These are phyloP conservation scores for Solanum peruvianum DNA, from an alignment of 257 asterid species.

Conservation along the genomic window DNA sequence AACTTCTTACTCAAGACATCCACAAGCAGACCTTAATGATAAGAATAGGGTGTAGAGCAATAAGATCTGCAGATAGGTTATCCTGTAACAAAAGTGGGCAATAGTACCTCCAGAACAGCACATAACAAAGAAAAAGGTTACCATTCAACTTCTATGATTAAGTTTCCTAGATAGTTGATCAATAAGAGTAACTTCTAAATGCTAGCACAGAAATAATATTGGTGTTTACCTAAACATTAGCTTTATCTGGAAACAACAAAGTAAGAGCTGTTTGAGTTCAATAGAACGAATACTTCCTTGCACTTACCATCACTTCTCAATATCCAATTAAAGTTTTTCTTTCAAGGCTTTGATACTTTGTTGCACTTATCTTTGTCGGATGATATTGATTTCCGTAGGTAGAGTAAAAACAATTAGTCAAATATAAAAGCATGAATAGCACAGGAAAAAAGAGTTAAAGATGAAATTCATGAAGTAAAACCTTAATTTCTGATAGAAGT, in stretches of 20 bases:
- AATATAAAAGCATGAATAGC: not conserved
- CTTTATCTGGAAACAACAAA: not conserved
- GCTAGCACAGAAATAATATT: not conserved
- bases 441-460: not conserved
- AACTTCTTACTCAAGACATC: constrained; percentile 2
- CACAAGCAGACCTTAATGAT: not conserved
- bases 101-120: constrained; percentile 8
- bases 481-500: constrained; percentile 94
- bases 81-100: constrained; percentile 48
- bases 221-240: not conserved
- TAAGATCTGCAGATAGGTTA: constrained; percentile 83
- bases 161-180: not conserved
- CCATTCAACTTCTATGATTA: not conserved
- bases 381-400: constrained; percentile 87
- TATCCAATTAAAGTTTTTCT: not conserved
- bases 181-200: not conserved
- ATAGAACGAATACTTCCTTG: not conserved
- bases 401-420: constrained; percentile 1
- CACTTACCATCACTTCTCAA: not conserved
- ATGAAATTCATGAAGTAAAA: constrained; percentile 4
- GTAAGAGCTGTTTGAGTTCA: not conserved
- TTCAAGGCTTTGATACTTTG: not conserved
- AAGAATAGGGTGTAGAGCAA: constrained; percentile 61
- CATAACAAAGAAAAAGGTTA: not conserved
- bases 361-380: constrained; percentile 62